phyloP scores from a whole-genome alignment of 176 grass and related monocot genomes.

The Oryza nivara region DNA sequence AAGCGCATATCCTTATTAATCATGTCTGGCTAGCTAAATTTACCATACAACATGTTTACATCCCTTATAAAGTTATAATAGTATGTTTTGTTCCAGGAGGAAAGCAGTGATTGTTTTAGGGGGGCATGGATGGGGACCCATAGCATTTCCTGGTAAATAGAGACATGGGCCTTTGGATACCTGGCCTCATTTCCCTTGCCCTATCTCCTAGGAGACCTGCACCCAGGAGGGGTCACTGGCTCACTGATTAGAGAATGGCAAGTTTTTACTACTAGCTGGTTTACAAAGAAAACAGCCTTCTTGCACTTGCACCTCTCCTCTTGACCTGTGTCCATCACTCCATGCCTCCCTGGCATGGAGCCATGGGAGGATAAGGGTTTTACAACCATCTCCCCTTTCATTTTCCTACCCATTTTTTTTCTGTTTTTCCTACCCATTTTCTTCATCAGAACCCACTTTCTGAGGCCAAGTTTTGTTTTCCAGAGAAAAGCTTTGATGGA shows the following conservation, averaged over 20 bases:
- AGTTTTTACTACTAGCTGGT: not conserved
- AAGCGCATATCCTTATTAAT: not conserved
- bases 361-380: not conserved
- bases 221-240: not conserved
- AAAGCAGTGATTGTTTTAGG: not conserved
- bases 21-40: not conserved
- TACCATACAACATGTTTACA: not conserved
- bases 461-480: not conserved
- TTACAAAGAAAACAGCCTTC: not conserved
- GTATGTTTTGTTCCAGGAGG: not conserved
- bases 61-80: too few relatives aligned
- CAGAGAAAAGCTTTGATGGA: not conserved
- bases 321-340: constrained; percentile 18
- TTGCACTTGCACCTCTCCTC: not conserved
- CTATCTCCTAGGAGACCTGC: constrained; percentile 34
- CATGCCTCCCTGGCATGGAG: constrained; percentile 8
- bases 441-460: not conserved
- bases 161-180: constrained; percentile 32
- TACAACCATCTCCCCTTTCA: not conserved
- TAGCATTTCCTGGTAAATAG: constrained; percentile 24
- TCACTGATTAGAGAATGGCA: constrained; percentile 27
- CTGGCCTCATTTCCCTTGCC: not conserved
- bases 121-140: not conserved
- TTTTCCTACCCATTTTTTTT: not conserved
- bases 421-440: not conserved